Percentiles rank a stretch among this genome's conserved stretches.
These are phyloP conservation scores for Colletotrichum limetticola DNA, from an alignment of 2,329 filamentous ascomycete genomes.

Conservation along the genomic window DNA sequence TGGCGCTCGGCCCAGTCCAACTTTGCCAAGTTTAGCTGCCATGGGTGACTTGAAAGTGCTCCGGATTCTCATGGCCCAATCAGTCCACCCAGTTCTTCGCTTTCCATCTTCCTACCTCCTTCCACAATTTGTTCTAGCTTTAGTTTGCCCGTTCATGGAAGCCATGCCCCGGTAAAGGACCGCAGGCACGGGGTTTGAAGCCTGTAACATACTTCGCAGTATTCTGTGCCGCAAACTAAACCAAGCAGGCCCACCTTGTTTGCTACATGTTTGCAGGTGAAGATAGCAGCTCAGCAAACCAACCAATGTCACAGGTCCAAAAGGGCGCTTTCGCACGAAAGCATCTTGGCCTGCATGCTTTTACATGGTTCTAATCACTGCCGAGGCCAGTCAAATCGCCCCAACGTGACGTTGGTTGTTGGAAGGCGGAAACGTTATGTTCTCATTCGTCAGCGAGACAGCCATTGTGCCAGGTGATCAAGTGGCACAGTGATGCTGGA, in stretches of 20 bases:
- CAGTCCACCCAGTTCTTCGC: background rate
- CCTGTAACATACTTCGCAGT: background rate
- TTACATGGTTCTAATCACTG: background rate
- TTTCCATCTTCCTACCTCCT: background rate
- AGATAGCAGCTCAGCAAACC: background rate
- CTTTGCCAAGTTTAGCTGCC: background rate
- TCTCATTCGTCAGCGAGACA: background rate
- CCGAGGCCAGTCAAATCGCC: background rate
- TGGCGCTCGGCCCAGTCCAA: background rate
- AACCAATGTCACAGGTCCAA: background rate
- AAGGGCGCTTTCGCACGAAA: background rate
- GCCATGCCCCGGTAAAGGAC: background rate
- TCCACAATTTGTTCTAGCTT: too few species aligned
- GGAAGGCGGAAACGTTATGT: background rate
- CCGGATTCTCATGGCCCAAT: background rate
- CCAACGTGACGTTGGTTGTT: background rate
- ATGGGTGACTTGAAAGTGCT: background rate
- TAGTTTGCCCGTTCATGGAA: background rate
- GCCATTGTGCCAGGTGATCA: background rate
- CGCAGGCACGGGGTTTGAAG: background rate
- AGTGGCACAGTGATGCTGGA: background rate
- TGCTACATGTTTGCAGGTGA: background rate
- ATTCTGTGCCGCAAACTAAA: background rate
- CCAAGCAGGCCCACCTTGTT: background rate
- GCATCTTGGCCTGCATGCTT: background rate